Conservation (phyloP, 768 basidiomycete genomes). For the Clitopilus passeckerianus region DNA sequence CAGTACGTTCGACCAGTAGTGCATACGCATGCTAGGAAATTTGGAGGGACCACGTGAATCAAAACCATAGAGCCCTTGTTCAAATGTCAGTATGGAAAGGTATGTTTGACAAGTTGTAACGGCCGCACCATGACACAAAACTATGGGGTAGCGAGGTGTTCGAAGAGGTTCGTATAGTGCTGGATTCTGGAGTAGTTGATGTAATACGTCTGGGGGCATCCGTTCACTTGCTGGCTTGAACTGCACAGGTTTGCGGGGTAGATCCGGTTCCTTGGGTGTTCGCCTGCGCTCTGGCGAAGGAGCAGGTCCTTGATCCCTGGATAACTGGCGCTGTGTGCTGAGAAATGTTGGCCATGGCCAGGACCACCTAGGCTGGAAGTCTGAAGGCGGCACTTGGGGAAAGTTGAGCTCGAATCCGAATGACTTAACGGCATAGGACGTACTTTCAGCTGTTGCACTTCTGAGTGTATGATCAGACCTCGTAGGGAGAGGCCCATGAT, state of each 20-base stretch:
- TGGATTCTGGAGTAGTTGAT: constrained; percentile 71
- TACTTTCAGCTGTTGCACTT: background rate
- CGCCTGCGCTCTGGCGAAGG: constrained; percentile 12
- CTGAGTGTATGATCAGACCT: background rate
- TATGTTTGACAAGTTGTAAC: background rate
- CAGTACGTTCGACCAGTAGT: constrained; percentile 93
- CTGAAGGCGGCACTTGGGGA: background rate
- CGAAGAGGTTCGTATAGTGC: constrained; percentile 73
- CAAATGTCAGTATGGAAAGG: constrained; percentile 3
- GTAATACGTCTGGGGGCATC: constrained; percentile 44
- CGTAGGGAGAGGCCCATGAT: background rate
- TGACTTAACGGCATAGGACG: too few relatives aligned
- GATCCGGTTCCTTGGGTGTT: constrained; percentile 3
- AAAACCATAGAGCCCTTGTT: constrained; percentile 87
- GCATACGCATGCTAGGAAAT: constrained; percentile 79
- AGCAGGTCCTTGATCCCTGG: constrained; percentile 12
- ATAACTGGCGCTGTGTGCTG: constrained; percentile 13
- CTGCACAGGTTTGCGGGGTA: constrained; percentile 9
- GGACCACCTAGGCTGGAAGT: background rate
- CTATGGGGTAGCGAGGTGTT: constrained; percentile 83
- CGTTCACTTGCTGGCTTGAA: constrained; percentile 16
- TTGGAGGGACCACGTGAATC: constrained; percentile 81
- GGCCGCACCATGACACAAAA: constrained; percentile 87
- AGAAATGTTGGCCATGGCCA: constrained; percentile 23
- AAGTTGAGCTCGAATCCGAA: background rate